A percentile compares a stretch with the other conserved stretches of the same genome.
phyloP scores from a whole-genome alignment of 805 yeast species.

The Saturnispora sanitii region DNA sequence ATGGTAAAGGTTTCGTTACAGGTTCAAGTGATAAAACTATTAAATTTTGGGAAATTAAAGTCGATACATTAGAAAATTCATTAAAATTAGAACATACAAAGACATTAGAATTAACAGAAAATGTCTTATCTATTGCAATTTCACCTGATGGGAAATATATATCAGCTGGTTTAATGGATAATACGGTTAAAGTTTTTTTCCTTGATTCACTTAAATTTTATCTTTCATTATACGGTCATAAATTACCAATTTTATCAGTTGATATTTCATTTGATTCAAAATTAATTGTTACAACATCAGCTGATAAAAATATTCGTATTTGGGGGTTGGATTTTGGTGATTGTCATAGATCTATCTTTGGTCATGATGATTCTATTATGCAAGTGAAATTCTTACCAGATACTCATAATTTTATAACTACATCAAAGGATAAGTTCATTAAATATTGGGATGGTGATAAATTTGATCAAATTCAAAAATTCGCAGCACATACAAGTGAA shows the following conservation, averaged over 20 bases:
- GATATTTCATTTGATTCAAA: constrained; percentile 88
- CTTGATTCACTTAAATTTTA: constrained; percentile 80
- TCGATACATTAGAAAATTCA: constrained; percentile 48
- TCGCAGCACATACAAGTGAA: constrained; percentile 82
- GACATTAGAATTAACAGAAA: constrained; percentile 80
- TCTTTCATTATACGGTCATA: constrained; percentile 89
- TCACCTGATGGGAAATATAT: constrained; percentile 71
- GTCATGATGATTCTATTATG: constrained; percentile 95
- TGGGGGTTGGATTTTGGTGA: constrained; percentile 99
- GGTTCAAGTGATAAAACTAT: constrained; percentile 91
- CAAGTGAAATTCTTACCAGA: constrained; percentile 72
- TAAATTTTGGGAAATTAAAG: constrained; percentile 79
- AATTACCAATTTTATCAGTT: constrained; percentile 84
- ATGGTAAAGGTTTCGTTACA: constrained; percentile 76
- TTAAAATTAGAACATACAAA: constrained; percentile 63
- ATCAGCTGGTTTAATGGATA: constrained; percentile 81
- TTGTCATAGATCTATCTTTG: constrained; percentile 93
- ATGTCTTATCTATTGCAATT: constrained; percentile 65
- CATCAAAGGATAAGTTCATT: constrained; percentile 78
- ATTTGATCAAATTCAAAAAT: constrained; percentile 84
- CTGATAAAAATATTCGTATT: constrained; percentile 92
- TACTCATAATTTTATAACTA: constrained; percentile 82
- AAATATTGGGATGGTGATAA: constrained; percentile 99
- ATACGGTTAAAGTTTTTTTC: constrained; percentile 91
- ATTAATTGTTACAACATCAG: constrained; percentile 83